Base-by-base conservation (phyloP, 78 protist species). In the Pigoraptor vietnamica region DNA sequence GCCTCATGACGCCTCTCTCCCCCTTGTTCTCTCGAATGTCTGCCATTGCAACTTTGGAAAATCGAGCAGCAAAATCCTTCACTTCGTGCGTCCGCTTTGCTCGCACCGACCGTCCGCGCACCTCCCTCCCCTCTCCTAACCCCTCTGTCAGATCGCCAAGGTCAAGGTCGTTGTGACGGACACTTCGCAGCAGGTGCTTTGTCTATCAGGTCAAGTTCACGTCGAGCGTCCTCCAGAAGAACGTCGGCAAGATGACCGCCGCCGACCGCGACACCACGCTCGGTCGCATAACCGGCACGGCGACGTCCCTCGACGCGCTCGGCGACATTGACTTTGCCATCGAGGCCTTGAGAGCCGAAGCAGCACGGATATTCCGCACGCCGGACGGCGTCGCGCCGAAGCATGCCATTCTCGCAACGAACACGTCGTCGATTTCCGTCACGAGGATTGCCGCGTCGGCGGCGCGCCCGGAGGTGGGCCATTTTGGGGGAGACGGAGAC, bases 381-480 rank as follows among this genome's bases (percentile, higher is more conserved):
- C 92, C 95, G 39, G 19, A 40, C 87, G 87, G 35, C 40, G 87
- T 96, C 39, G 21, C 82, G 24, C 81, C 81, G 2, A 32, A 38
- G n/a, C 48, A 89, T 33, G 90, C 95, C 29, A 95, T 96, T 34
- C 94, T 97, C 38, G 97, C 97, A 1, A 84, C 98, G 23, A 97
- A 97, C 93, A 97, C 98, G 33, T 93, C 96, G 38, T 93, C 96
- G 39, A 97, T 97, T 91, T 95, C 97, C 35, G 93, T 97, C 86
- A 97, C 98, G 39, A 92, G 92, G 91, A 94, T 97, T 35, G 97
- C 96, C 34, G 39, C 93, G 21, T 38, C 79, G 32, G 90, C 95
- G 0, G 40, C 35, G n/a, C 21, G 79, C 2, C 97, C 98, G 37
- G 95, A 97, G 84, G 32, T 25, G 1, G 84, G 84, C 14, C 32